These are phyloP conservation scores for Hydrangea macrophylla DNA, from an alignment of 148 eudicot species.

Conservation along the genomic window DNA sequence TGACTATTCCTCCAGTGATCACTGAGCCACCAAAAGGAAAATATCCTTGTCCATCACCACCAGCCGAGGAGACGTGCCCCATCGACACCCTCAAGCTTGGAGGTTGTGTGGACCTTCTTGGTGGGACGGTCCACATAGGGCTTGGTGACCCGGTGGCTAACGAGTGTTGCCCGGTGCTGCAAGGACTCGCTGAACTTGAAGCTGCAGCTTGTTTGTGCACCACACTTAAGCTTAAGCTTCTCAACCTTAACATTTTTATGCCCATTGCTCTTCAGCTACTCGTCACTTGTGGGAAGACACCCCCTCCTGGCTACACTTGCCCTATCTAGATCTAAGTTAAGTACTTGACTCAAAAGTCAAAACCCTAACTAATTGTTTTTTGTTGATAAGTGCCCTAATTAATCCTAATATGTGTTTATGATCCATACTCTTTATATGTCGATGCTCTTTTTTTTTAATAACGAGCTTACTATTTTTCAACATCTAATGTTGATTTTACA, in stretches of 20 bases:
- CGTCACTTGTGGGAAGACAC: conserved; percentile 82
- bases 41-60: conserved; percentile 41
- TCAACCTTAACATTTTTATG: conserved; percentile 60
- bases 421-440: no score
- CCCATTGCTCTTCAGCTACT: conserved; percentile 90
- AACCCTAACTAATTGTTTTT: no score
- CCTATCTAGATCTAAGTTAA: conserved; percentile 37
- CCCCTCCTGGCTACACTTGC: conserved; percentile 94
- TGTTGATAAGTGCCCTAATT: no score
- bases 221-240: conserved; percentile 67
- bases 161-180: conserved; percentile 69
- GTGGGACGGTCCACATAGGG: conserved; percentile 80
- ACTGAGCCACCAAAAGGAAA: conserved; percentile 22
- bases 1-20: conserved; percentile 15
- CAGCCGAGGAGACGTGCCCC: conserved; percentile 47
- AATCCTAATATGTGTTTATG: no score
- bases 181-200: conserved; percentile 69
- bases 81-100: conserved; percentile 73
- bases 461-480: no score
- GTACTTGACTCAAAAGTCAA: conserved; percentile 6
- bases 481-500: no score
- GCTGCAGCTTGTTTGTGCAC: conserved; percentile 91
- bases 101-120: conserved; percentile 83
- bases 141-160: conserved; percentile 64
- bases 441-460: no score